phyloP scores from a whole-genome alignment of 768 basidiomycete genomes.

The Podaxis rugospora region DNA sequence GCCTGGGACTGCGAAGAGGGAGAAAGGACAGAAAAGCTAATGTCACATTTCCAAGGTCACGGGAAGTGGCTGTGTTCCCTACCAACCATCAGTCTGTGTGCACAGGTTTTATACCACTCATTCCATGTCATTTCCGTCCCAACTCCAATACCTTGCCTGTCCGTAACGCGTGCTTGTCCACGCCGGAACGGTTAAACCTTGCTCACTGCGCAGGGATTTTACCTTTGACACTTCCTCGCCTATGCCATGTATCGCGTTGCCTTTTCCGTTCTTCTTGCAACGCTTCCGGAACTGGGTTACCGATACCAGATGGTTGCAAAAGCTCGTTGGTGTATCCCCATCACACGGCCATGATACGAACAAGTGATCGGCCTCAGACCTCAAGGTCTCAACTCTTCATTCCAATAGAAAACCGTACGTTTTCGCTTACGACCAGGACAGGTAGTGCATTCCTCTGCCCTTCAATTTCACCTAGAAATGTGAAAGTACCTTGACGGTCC shows the following conservation, averaged over 20 bases:
- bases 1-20: background rate
- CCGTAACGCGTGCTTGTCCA: background rate
- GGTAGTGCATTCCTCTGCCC: background rate
- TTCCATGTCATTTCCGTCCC: background rate
- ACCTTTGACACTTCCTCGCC: background rate
- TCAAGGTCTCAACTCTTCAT: background rate
- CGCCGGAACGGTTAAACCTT: background rate
- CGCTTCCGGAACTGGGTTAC: background rate
- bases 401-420: background rate
- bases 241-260: background rate
- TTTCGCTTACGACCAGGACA: background rate
- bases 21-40: background rate
- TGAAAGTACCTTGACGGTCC: background rate
- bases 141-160: background rate
- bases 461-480: background rate
- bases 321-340: background rate
- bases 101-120: background rate
- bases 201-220: background rate
- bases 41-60: slow-evolving; percentile 7
- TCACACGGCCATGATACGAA: background rate
- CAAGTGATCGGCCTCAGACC: background rate
- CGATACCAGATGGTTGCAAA: background rate
- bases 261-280: background rate
- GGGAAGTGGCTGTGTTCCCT: slow-evolving; percentile 3
- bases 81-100: slow-evolving; percentile 2